Percentiles rank a stretch among this genome's conserved stretches.
These are phyloP conservation scores for Arachis hypogaea DNA, from an alignment of 306 rosid genomes.

Conservation along the genomic window DNA sequence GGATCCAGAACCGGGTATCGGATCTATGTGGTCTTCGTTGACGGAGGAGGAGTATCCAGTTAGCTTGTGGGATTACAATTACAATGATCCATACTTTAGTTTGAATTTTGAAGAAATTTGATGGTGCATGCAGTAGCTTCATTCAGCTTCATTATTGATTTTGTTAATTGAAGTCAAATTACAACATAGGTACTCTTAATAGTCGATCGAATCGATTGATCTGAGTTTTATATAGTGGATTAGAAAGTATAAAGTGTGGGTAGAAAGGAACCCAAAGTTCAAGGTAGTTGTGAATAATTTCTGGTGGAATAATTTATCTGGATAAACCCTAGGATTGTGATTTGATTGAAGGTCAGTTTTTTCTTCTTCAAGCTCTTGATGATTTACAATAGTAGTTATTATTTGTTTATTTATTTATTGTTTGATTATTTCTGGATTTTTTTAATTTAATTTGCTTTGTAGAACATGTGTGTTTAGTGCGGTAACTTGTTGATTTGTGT, in stretches of 20 bases:
- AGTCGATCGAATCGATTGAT: background rate
- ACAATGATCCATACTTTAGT: slow-evolving; percentile 67
- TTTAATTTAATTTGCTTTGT: background rate
- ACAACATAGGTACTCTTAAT: background rate
- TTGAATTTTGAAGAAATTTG: slow-evolving; percentile 51
- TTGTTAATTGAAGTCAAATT: background rate
- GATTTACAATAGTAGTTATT: background rate
- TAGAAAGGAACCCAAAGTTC: background rate
- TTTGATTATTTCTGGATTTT: too few relatives aligned
- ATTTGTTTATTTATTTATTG: too few relatives aligned
- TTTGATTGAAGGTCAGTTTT: background rate
- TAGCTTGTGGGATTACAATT: slow-evolving; percentile 79
- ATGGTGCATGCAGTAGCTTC: background rate
- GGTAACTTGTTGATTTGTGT: background rate
- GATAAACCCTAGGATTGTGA: slow-evolving; percentile 3
- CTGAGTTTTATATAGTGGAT: background rate
- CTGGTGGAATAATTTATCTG: background rate
- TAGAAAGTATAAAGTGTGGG: background rate
- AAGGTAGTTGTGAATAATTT: background rate
- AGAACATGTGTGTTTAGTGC: background rate
- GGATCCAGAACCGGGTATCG: slow-evolving; percentile 43
- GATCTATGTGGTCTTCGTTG: slow-evolving; percentile 67
- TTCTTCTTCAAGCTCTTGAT: background rate
- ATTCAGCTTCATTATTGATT: background rate
- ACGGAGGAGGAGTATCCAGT: slow-evolving; percentile 58